Base-by-base conservation (phyloP, 192 early-diverging fungal species). In the Funneliformis mosseae region DNA sequence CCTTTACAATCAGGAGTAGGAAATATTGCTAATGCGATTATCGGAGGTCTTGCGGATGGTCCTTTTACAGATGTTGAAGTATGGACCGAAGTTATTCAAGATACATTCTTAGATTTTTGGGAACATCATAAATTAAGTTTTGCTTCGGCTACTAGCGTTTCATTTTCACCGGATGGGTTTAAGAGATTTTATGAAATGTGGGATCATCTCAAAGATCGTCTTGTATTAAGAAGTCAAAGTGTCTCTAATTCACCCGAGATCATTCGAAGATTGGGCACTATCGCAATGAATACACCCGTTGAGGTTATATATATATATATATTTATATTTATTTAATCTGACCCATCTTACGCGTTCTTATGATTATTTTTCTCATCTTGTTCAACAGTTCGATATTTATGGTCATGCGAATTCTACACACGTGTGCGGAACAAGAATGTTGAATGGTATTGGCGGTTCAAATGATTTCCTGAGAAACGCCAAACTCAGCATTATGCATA, bases 221-320 rank as follows among this genome's bases (percentile, higher is more conserved):
- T 86, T 4, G 68, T 86, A 25, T 71, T 86, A 48, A 81, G 85
- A 76, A 83, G 81, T 50, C 85, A 86, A 67, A 83, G 84, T 76
- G 85, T 86, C 42, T 82, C 81, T 42, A 86, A 86, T 77, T 84
- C 83, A 55, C 85, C 85, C n/a, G 85, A 86, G 77, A 28, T 86
- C 27, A 86, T 86, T 72, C 73, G 85, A 74, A 69, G 85, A 66
- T 79, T 86, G 50, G 85, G 85, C 45, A 80, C 80, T 72, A 84
- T 86, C 62, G 85, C 85, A 12, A 86, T 86, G 85, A 86, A 86
- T 50, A 86, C 85, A 18, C 85, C 85, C 55, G 81, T 86, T 55
- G 85, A 86, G 74, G 74, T 76, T 62, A 43, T 28, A 3, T n/a
- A n/a, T n/a, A n/a, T n/a, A 39, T 18, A 14, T 16, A 10, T 50